Conservation (phyloP, 208 protist species). For the Leishmania gerbilli region DNA sequence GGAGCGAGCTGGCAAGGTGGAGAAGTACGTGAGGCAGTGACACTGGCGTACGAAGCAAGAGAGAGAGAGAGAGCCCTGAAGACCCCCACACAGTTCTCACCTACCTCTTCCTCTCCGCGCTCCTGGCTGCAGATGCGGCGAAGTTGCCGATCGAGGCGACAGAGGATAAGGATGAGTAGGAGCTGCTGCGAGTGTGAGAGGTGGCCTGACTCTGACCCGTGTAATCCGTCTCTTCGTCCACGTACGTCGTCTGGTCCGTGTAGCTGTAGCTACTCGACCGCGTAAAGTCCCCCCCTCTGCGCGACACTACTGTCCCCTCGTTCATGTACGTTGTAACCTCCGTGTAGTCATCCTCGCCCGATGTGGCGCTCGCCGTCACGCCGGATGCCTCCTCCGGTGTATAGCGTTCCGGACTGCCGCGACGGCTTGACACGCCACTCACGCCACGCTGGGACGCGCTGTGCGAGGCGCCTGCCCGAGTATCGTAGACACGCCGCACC, state of each 20-base stretch:
- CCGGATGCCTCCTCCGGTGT: conserved; percentile 7
- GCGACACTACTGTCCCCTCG: conserved; percentile 4
- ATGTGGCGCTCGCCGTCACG: conserved; percentile 10
- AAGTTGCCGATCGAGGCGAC: conserved; percentile 3
- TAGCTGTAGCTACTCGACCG: conserved; percentile 41
- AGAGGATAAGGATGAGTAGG: conserved; percentile 27
- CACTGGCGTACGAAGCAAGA: not conserved
- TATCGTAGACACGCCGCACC: conserved; percentile 20
- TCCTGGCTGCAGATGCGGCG: conserved; percentile 3
- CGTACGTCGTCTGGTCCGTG: conserved; percentile 40
- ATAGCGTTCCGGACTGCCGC: conserved; percentile 2
- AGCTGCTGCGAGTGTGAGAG: conserved; percentile 28
- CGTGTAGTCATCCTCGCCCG: conserved; percentile 36
- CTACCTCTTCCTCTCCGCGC: not conserved
- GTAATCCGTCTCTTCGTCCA: conserved; percentile 37
- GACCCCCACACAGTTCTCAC: not conserved
- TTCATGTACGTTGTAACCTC: conserved; percentile 55
- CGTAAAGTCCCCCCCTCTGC: not conserved
- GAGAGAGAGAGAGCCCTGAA: not conserved
- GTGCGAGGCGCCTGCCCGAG: conserved; percentile 1
- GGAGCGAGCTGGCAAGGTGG: not conserved
- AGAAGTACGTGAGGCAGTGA: not conserved
- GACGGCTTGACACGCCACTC: not conserved
- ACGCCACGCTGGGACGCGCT: conserved; percentile 7
- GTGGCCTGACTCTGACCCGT: conserved; percentile 10